Percentiles rank a stretch among this genome's conserved stretches.
Evolutionary conservation across 768 basidiomycete species (phyloP).

Genomic region (Pleurotus cornucopiae): DNA sequence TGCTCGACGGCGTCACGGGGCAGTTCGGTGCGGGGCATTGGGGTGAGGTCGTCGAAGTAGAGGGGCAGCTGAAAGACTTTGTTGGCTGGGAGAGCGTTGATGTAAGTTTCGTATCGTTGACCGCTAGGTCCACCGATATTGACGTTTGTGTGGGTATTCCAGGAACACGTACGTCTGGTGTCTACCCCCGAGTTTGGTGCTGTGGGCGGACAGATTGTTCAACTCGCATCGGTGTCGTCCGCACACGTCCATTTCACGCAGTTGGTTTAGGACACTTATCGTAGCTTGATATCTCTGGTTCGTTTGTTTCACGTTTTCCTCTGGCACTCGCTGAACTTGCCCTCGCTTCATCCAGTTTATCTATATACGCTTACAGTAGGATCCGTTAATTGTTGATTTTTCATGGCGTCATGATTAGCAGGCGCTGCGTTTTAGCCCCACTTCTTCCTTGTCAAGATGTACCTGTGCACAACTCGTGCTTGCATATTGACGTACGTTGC

Average conservation of each 20-base stretch:
- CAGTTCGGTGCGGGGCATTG: conserved; percentile 2
- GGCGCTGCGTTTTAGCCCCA: no score
- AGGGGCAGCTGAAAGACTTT: not conserved
- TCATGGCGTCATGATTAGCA: no score
- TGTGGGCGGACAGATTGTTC: not conserved
- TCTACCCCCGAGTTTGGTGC: conserved; percentile 2
- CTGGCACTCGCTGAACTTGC: not conserved
- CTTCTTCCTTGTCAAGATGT: no score
- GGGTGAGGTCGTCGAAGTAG: not conserved
- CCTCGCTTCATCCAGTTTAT: not conserved
- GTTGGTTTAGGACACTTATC: not conserved
- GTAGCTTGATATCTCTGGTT: no score
- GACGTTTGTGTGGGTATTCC: not conserved
- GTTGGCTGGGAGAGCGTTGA: conserved; percentile 5
- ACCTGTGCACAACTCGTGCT: no score
- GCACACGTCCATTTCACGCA: conserved; percentile 1
- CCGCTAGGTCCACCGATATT: no score
- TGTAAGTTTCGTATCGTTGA: not conserved
- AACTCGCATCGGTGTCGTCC: not conserved
- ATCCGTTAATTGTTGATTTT: not conserved
- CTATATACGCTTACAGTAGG: not conserved
- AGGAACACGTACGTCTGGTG: not conserved
- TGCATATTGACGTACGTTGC: no score
- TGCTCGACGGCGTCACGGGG: conserved; percentile 2
- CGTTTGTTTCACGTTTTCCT: no score